A percentile compares a stretch with the other conserved stretches of the same genome.
These are phyloP conservation scores for Macadamia tetraphylla DNA, from an alignment of 164 flowering plant species.

Conservation along the genomic window DNA sequence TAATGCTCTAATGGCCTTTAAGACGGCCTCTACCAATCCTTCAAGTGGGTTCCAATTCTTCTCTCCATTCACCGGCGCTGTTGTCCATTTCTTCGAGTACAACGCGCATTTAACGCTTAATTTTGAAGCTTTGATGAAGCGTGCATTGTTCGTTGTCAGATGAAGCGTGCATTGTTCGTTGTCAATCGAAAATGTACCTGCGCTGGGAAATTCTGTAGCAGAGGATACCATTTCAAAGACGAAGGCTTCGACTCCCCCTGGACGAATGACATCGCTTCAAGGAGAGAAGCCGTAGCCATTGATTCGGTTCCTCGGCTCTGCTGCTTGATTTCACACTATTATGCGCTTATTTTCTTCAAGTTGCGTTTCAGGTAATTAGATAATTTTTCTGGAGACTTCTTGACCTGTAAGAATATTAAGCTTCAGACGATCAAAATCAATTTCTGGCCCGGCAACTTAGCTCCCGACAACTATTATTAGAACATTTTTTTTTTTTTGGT, in stretches of 20 bases:
- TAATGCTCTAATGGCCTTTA: slow-evolving; percentile 39
- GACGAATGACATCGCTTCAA: slow-evolving; percentile 13
- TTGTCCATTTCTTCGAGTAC: background rate
- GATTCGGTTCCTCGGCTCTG: background rate
- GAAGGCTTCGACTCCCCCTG: slow-evolving; percentile 7
- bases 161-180: background rate
- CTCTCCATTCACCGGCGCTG: background rate
- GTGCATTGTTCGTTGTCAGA: background rate
- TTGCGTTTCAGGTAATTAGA: too few relatives aligned
- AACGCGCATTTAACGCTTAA: background rate
- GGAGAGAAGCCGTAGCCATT: slow-evolving; percentile 24
- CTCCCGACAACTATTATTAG: too few relatives aligned
- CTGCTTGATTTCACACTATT: too few relatives aligned
- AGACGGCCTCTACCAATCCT: slow-evolving; percentile 16
- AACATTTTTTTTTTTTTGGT: too few relatives aligned
- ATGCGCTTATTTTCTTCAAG: too few relatives aligned
- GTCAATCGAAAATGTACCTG: too few relatives aligned
- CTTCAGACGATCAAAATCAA: too few relatives aligned
- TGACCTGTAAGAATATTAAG: too few relatives aligned
- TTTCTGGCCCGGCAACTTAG: too few relatives aligned
- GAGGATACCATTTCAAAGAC: slow-evolving; percentile 23
- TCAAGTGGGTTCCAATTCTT: slow-evolving; percentile 22
- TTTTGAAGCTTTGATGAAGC: background rate
- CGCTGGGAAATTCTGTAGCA: slow-evolving; percentile 14
- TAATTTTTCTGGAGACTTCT: too few relatives aligned